These are phyloP conservation scores for Prunus mira DNA, from an alignment of 306 rosid genomes.

Conservation along the genomic window DNA sequence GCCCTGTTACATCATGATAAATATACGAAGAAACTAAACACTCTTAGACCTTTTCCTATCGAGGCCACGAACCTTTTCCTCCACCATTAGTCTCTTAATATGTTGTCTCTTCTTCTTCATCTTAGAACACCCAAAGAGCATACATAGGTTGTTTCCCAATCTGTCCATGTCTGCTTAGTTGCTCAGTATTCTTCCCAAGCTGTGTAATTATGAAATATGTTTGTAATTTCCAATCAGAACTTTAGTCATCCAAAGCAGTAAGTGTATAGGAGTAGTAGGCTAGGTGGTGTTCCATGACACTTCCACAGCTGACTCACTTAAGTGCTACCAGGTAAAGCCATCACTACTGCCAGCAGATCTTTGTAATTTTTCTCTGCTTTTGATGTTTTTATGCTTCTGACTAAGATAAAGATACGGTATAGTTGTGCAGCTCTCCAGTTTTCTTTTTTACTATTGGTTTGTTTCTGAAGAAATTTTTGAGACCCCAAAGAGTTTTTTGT, in stretches of 20 bases:
- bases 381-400: not conserved
- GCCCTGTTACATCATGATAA: not conserved
- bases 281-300: not conserved
- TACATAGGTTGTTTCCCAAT: not conserved
- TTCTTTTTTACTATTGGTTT: not conserved
- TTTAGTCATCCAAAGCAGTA: not conserved
- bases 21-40: not conserved
- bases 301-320: not conserved
- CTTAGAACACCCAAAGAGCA: not conserved
- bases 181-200: not conserved
- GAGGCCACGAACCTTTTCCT: not conserved
- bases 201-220: not conserved
- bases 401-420: not conserved
- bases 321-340: not conserved
- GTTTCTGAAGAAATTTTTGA: not conserved
- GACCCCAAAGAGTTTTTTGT: not conserved
- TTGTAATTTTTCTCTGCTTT: not conserved
- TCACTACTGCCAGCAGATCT: not conserved
- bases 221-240: not conserved
- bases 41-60: not conserved
- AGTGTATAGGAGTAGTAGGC: not conserved
- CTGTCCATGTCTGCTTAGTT: not conserved
- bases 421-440: not conserved
- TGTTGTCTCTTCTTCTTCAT: not conserved
- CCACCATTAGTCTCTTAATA: not conserved